Evolutionary conservation across 768 basidiomycete species (phyloP).

Genomic region (Kwoniella dejecticola): DNA sequence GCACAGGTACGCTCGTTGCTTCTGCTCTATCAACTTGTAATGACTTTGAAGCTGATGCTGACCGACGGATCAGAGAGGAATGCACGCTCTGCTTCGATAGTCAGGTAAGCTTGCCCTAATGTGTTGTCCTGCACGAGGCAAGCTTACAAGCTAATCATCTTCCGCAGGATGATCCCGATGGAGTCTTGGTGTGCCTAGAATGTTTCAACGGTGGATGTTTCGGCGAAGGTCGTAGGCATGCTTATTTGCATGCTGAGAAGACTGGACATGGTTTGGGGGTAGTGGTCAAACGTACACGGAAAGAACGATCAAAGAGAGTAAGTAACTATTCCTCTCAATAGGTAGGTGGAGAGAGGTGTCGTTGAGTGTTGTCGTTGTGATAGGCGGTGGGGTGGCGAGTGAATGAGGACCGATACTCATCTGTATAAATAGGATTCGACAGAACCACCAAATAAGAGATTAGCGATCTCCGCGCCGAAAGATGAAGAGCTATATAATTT

Average conservation of each 20-base stretch:
- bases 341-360: background rate
- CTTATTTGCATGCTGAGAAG: slow-evolving; percentile 70
- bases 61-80: slow-evolving; percentile 66
- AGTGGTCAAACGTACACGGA: slow-evolving; percentile 74
- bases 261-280: slow-evolving; percentile 74
- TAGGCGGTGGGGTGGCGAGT: background rate
- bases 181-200: slow-evolving; percentile 82
- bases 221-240: slow-evolving; percentile 65
- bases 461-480: slow-evolving; percentile 74
- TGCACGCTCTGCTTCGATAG: slow-evolving; percentile 97
- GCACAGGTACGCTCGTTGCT: slow-evolving; percentile 32
- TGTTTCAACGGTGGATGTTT: slow-evolving; percentile 96
- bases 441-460: slow-evolving; percentile 83
- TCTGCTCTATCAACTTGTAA: background rate
- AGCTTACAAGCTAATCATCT: background rate
- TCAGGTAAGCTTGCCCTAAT: slow-evolving; percentile 63
- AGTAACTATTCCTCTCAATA: slow-evolving; percentile 52
- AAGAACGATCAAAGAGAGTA: slow-evolving; percentile 68
- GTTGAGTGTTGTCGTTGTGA: slow-evolving; percentile 4
- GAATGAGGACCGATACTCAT: background rate
- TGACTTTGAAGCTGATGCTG: slow-evolving; percentile 19
- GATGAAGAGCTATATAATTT: slow-evolving; percentile 87
- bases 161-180: slow-evolving; percentile 67
- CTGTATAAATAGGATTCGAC: slow-evolving; percentile 63
- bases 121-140: background rate